Base-by-base conservation (phyloP, 345 rosid species). In the Syzygium grande region DNA sequence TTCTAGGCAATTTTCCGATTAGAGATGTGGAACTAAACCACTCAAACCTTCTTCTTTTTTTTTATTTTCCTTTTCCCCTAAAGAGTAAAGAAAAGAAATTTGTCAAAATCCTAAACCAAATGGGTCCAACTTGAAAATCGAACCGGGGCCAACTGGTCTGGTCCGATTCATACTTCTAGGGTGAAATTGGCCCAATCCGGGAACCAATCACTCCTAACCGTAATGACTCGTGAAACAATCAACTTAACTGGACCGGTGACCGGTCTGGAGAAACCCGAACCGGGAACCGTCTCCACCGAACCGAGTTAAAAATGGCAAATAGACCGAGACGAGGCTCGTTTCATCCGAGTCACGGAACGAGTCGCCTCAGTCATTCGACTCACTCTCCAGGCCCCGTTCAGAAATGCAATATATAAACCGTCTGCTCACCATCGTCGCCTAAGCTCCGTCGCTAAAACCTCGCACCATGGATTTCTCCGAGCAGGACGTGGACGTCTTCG, bases 401-500 rank as follows among this genome's bases (percentile, higher is more conserved):
- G 27, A 55, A 19, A 19, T 34, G 65, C 65, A 51, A 51, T 54
- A 54, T 52, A 30, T 23, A n/a, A 17, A 17, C 21, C 29, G 38
- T 85, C 38, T 19, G 46, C 61, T 34, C 58, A 4, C 85, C 34
- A 13, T 84, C 56, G 22, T 25, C 25, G 25, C 88, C 30, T 10
- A 80, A 23, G 30, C 59, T 43, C 58, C 54, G 11, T 22, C 90
- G 84, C 61, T 86, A 51, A 58, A 79, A 52, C 86, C 38, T 46
- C 30, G 21, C 14, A 23, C 43, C 78, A n/a, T 90, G 93, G 91
- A 89, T 89, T 92, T 90, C 88, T 85, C 93, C 25, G 91, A 83
- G 63, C 91, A 88, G 86, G 89, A 89, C 52, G 90, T 80, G 25
- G 94, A 91, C 86, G 65, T 94, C 51, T 94, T 92, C 87, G 96